Evolutionary conservation across 345 rosid genomes (phyloP), one percentile per base, ranked within the genome.

Genomic region (Aurinia saxatilis): DNA sequence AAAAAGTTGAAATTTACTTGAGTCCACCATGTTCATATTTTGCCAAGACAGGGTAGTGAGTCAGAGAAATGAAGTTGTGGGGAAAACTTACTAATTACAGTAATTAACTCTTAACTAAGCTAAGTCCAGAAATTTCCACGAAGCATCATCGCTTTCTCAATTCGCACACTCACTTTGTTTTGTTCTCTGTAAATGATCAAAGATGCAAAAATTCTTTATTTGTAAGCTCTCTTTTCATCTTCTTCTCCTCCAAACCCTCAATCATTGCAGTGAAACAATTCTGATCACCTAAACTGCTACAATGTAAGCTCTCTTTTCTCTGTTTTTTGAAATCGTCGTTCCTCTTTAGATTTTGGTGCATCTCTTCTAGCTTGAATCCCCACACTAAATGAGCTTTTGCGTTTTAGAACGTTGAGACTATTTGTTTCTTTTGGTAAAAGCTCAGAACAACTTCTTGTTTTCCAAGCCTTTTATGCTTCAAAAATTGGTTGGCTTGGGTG

Each of bases 51-150:
- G 33, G 48, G 49, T 16, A 42, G 47, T 21, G 27, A 7, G 37
- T 16, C 31, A 36, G 17, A 18, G 40, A 27, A 64, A 33, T n/a
- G 23, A 12, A 64, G 53, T 5, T 3, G 31, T 31, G 10, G 27
- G 0, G 3, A 57, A 41, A 68, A 33, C 66, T 60, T 60, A 50
- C 73, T 60, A 67, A 67, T 67, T 40, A 59, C 54, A 42, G 73
- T 34, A 23, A 60, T 33, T 51, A 48, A 31, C 34, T 67, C 44
- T 1, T 40, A 30, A 58, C 34, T 33, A 67, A 68, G 72, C 33
- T 37, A 8, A 14, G 1, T 31, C 65, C 37, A 17, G 29, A 58
- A 41, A 33, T 42, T 21, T 59, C 72, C 72, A 50, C 49, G 54
- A 68, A 52, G 31, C 59, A 48, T 49, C 65, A 5, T 49, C 11